phyloP scores from a whole-genome alignment of 345 rosid species.

The Sisymbrium irio region DNA sequence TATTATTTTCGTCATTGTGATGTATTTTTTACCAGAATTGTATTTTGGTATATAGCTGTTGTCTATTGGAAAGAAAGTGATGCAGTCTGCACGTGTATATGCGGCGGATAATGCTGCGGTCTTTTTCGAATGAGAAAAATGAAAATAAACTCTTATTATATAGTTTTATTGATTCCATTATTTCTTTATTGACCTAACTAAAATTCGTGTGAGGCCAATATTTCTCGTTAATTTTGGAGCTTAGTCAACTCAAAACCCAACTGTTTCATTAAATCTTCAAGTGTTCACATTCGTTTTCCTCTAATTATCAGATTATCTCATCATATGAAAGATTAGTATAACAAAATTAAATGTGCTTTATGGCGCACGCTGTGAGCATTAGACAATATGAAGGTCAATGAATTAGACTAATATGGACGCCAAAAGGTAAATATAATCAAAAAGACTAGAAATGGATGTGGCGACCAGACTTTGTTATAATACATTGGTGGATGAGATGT shows the following conservation, averaged over 20 bases:
- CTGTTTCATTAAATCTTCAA: neutral
- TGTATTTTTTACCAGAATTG: constrained; percentile 15
- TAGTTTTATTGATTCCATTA: neutral
- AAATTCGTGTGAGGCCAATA: neutral
- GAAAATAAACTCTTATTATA: neutral
- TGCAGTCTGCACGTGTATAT: neutral
- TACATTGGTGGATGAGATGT: neutral
- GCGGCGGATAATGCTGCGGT: neutral
- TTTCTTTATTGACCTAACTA: neutral
- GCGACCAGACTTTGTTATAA: neutral
- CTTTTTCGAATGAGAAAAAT: constrained; percentile 4
- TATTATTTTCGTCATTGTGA: neutral
- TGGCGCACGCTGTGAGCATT: constrained; percentile 9
- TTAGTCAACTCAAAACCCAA: constrained; percentile 11
- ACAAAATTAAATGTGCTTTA: neutral
- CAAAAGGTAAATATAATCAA: constrained; percentile 8
- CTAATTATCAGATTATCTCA: neutral
- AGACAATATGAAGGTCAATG: constrained; percentile 4
- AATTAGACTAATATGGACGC: neutral
- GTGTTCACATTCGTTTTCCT: constrained; percentile 9
- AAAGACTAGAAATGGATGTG: neutral
- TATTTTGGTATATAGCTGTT: constrained; percentile 16
- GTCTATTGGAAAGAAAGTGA: constrained; percentile 15
- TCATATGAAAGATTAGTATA: neutral
- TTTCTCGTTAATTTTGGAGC: neutral